These are phyloP conservation scores for Aspergillus coremiiformis DNA, from an alignment of 495 filamentous ascomycete genomes.

Conservation along the genomic window DNA sequence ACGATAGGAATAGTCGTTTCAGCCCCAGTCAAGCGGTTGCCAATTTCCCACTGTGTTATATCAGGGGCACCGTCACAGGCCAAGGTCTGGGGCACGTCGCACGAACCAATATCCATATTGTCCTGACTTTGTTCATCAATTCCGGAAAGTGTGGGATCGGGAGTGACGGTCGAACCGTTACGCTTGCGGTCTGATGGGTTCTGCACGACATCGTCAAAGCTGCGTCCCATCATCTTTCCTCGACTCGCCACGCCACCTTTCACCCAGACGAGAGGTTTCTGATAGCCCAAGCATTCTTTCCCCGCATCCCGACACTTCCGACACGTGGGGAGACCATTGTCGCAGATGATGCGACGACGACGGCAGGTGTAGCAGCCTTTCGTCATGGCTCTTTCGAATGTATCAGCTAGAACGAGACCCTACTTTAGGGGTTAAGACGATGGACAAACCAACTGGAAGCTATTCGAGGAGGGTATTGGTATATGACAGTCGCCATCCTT, in stretches of 20 bases:
- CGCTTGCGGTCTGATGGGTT: not conserved
- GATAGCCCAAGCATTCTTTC: constrained; percentile 56
- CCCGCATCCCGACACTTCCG: constrained; percentile 57
- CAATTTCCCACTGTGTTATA: constrained; percentile 7
- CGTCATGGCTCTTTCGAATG: constrained; percentile 24
- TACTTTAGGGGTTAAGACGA: constrained; percentile 4
- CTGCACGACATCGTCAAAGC: constrained; percentile 33
- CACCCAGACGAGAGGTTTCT: constrained; percentile 47
- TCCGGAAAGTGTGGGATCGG: not conserved
- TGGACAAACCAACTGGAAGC: constrained; percentile 2
- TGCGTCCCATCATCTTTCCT: constrained; percentile 46
- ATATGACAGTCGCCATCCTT: constrained; percentile 19
- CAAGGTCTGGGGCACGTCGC: not conserved
- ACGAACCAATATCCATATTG: not conserved
- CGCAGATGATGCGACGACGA: constrained; percentile 47
- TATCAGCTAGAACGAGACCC: not conserved
- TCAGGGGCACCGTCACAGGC: not conserved
- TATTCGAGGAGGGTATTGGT: constrained; percentile 12
- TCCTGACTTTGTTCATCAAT: not conserved
- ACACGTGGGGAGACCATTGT: constrained; percentile 56
- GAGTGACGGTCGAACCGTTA: not conserved
- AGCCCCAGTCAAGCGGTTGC: constrained; percentile 10
- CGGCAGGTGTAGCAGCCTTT: constrained; percentile 47
- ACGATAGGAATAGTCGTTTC: not conserved
- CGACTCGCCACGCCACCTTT: constrained; percentile 45